Percentiles rank a stretch among this genome's conserved stretches.
Evolutionary conservation across 352 stramenopile genomes (phyloP).

Genomic region (Phytophthora nicotianae): DNA sequence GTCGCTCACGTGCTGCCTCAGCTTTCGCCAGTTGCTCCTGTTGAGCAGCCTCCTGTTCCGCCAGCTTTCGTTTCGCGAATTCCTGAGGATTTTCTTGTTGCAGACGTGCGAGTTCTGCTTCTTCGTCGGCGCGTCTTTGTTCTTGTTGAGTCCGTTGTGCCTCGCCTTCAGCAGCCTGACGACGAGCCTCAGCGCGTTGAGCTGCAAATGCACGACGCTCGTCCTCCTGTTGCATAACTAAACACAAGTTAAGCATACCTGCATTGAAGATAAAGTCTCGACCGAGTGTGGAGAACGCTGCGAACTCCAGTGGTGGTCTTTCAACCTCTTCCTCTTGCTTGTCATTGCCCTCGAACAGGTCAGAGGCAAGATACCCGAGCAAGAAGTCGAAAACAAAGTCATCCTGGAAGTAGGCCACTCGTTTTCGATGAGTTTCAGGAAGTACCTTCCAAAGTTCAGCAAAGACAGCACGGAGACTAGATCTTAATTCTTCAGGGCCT

Average conservation of each 20-base stretch:
- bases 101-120: conserved; percentile 40
- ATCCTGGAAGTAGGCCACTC: conserved; percentile 62
- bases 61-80: conserved; percentile 50
- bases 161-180: conserved; percentile 30
- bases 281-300: conserved; percentile 59
- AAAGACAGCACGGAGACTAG: conserved; percentile 50
- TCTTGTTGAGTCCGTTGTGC: conserved; percentile 23
- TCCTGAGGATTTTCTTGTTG: conserved; percentile 41
- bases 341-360: conserved; percentile 28
- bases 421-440: conserved; percentile 50
- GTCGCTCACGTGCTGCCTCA: conserved; percentile 48
- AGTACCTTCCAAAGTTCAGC: conserved; percentile 65
- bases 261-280: conserved; percentile 66
- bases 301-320: conserved; percentile 56
- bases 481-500: conserved; percentile 47
- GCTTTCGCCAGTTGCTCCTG: conserved; percentile 40
- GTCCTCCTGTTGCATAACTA: conserved; percentile 55
- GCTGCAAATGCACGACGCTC: conserved; percentile 17
- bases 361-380: conserved; percentile 45
- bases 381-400: conserved; percentile 71
- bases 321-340: conserved; percentile 19
- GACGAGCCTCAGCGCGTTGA: conserved; percentile 14
- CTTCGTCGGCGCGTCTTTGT: conserved; percentile 32
- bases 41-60: conserved; percentile 36
- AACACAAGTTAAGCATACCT: conserved; percentile 53